Base-by-base conservation (phyloP, 108 stramenopile genomes). In the Schizochytrium sp. region DNA sequence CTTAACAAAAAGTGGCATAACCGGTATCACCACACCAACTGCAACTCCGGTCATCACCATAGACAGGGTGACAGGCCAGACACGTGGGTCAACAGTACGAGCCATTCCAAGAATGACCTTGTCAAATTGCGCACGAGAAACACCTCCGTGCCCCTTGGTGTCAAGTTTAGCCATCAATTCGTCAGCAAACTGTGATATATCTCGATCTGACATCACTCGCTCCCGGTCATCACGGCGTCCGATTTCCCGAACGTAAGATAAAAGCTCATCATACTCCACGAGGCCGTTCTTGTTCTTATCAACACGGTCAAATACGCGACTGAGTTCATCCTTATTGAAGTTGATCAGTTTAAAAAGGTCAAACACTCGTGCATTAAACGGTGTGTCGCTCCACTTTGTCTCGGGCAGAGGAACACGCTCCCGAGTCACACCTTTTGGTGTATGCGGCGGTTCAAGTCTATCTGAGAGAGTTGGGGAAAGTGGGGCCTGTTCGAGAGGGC, bases 41-140 rank as follows among this genome's bases (percentile, higher is more conserved):
- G 93, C 93, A 1, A 94, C 91, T 3, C 97, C 97, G 2, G 96
- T 95, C 60, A 96, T 91, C 2, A 97, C 90, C 96, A 97, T 96
- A 72, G 95, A 95, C 12, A 92, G 56, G 0, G 95, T 93, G 57
- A 97, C 89, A 19, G 97, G 97, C 83, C 91, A 89, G 55, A 95
- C 91, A 61, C 93, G 93, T 87, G 72, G 40, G 41, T 89, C 89
- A 4, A 69, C 17, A 2, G 56, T 46, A 17, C 41, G 42, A 42
- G 89, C 89, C 89, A 72, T 69, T 3, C 47, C 42, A 13, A 88
- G 41, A 10, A 88, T 61, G 61, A 19, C 41, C 59, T 44, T 15
- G 13, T 59, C 19, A 61, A 88, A 88, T 46, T 50, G 76, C 45
- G 47, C 53, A 5, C 76, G 47, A n/a, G 76, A 55, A 38, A 83